Evolutionary conservation across 2,329 filamentous ascomycete genomes (phyloP).

Genomic region (Aureobasidium leucospermi): DNA sequence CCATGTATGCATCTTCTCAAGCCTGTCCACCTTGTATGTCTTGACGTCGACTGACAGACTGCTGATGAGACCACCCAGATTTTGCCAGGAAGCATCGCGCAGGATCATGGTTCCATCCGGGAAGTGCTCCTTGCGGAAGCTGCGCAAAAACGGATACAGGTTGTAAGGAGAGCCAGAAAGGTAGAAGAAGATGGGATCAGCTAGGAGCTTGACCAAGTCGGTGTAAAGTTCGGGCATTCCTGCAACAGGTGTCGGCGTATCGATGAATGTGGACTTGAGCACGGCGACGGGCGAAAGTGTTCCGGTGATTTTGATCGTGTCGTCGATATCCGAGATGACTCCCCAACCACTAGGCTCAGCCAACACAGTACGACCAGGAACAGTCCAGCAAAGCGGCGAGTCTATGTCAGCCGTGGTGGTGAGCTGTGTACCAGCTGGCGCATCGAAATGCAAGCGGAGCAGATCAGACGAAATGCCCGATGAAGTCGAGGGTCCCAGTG

Average conservation of each 20-base stretch:
- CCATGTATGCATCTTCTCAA: conserved; percentile 70
- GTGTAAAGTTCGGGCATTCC: conserved; percentile 84
- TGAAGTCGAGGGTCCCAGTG: conserved; percentile 27
- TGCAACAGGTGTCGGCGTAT: conserved; percentile 59
- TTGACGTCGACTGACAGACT: conserved; percentile 74
- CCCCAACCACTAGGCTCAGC: conserved; percentile 74
- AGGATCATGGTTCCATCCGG: conserved; percentile 75
- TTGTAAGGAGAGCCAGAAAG: conserved; percentile 92
- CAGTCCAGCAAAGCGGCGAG: background rate
- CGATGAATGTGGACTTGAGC: conserved; percentile 74
- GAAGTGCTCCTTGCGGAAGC: conserved; percentile 65
- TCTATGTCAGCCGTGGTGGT: conserved; percentile 23
- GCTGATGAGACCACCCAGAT: conserved; percentile 68
- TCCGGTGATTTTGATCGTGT: conserved; percentile 88
- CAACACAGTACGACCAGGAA: conserved; percentile 51
- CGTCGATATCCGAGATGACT: conserved; percentile 84
- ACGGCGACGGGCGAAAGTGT: conserved; percentile 76
- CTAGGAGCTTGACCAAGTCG: conserved; percentile 49
- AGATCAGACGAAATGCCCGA: conserved; percentile 27
- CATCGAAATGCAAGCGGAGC: conserved; percentile 23
- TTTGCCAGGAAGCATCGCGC: conserved; percentile 80
- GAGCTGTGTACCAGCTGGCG: conserved; percentile 31
- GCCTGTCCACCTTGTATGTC: conserved; percentile 76
- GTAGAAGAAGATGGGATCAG: conserved; percentile 77
- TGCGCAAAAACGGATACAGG: conserved; percentile 75